Conservation (phyloP, 345 rosid genomes). For the Syzygium oleosum region DNA sequence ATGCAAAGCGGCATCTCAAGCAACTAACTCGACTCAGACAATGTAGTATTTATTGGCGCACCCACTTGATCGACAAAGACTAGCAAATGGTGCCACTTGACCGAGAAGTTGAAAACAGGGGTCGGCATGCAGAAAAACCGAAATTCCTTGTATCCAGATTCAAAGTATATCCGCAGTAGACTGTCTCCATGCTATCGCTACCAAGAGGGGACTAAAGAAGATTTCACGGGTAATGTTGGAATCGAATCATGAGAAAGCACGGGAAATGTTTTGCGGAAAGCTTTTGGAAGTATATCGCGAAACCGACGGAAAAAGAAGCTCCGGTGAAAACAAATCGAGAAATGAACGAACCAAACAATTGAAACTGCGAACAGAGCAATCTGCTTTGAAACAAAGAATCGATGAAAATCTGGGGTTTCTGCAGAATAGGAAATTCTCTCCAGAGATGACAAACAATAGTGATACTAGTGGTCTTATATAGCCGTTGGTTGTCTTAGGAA, state of each 20-base stretch:
- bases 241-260: neutral
- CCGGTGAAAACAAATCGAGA: neutral
- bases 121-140: neutral
- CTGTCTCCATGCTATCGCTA: neutral
- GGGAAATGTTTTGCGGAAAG: neutral
- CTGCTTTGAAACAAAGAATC: neutral
- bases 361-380: neutral
- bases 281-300: no score
- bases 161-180: neutral
- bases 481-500: no score
- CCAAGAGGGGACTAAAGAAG: neutral
- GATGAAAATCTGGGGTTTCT: neutral
- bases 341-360: no score
- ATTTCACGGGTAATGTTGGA: neutral
- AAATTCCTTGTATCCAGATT: neutral
- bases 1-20: neutral
- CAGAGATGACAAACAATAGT: neutral
- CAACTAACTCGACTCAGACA: neutral
- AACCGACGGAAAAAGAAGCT: neutral
- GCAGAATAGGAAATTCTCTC: neutral
- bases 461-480: no score
- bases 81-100: neutral
- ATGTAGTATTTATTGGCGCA: neutral
- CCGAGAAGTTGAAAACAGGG: neutral
- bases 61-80: neutral